Evolutionary conservation across 2,329 filamentous ascomycete species (phyloP).

Genomic region (Pseudogymnoascus sp.): DNA sequence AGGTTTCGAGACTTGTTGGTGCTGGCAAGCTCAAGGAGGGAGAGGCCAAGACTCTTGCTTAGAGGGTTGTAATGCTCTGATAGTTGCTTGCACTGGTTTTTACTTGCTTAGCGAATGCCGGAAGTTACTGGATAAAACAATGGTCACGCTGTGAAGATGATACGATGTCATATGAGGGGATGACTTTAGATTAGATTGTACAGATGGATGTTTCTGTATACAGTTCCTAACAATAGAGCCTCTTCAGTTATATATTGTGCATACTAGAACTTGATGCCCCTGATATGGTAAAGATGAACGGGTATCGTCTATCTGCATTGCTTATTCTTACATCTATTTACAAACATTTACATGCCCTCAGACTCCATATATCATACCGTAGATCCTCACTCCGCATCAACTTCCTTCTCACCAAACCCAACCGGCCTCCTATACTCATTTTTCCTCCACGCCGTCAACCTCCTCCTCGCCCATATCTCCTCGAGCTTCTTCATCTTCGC

Average conservation of each 20-base stretch:
- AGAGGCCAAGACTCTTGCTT: conserved; percentile 61
- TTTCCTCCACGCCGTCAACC: conserved; percentile 18
- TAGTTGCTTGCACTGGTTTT: conserved; percentile 1
- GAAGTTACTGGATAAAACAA: conserved; percentile 18
- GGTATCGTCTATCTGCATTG: background rate
- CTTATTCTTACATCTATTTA: conserved; percentile 1
- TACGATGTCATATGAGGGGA: conserved; percentile 1
- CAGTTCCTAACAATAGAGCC: background rate
- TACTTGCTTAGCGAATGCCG: background rate
- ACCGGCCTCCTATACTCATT: background rate
- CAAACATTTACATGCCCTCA: background rate
- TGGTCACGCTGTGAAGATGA: conserved; percentile 14
- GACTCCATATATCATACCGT: background rate
- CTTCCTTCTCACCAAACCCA: background rate
- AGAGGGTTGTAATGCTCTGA: conserved; percentile 10
- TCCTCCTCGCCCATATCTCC: conserved; percentile 21
- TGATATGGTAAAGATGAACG: background rate
- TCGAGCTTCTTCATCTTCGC: background rate
- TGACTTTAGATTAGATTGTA: conserved; percentile 2
- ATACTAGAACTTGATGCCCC: background rate
- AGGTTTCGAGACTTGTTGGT: conserved; percentile 69
- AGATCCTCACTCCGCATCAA: background rate
- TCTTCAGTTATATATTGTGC: background rate
- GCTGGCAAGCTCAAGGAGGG: conserved; percentile 82
- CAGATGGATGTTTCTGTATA: conserved; percentile 2